Conservation (phyloP, 768 basidiomycete species). For the Leccinum imitatum region DNA sequence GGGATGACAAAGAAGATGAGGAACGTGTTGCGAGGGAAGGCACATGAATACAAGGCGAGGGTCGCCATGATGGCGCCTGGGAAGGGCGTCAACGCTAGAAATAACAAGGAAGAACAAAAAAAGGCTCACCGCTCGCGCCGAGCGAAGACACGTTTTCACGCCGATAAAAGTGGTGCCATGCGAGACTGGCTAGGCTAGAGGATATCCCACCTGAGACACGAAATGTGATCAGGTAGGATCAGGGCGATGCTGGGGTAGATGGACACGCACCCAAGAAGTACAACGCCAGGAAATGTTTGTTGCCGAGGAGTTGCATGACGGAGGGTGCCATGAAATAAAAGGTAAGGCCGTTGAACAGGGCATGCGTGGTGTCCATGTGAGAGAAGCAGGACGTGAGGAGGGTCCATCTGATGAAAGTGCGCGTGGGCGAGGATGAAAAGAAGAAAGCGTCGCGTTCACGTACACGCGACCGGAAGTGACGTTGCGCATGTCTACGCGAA, state of each 20-base stretch:
- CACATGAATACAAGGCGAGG: slow-evolving; percentile 70
- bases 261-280: slow-evolving; percentile 66
- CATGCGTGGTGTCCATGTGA: slow-evolving; percentile 57
- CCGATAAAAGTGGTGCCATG: slow-evolving; percentile 43
- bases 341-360: slow-evolving; percentile 75
- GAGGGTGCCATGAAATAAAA: slow-evolving; percentile 75
- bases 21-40: slow-evolving; percentile 65
- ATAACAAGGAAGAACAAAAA: neutral
- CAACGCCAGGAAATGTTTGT: slow-evolving; percentile 62
- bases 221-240: neutral
- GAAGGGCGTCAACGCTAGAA: slow-evolving; percentile 1
- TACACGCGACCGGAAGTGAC: slow-evolving; percentile 64
- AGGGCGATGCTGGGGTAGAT: neutral
- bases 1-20: slow-evolving; percentile 75
- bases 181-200: slow-evolving; percentile 47
- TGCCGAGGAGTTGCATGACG: slow-evolving; percentile 63
- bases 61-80: slow-evolving; percentile 71
- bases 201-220: slow-evolving; percentile 53
- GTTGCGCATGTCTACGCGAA: slow-evolving; percentile 61
- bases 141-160: slow-evolving; percentile 37
- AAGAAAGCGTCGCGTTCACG: slow-evolving; percentile 21
- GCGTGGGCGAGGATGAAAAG: neutral
- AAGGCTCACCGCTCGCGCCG: slow-evolving; percentile 72
- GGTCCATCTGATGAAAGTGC: slow-evolving; percentile 58
- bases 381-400: slow-evolving; percentile 71